Evolutionary conservation across 495 filamentous ascomycete species (phyloP).

Genomic region (Aspergillus kassunensis): DNA sequence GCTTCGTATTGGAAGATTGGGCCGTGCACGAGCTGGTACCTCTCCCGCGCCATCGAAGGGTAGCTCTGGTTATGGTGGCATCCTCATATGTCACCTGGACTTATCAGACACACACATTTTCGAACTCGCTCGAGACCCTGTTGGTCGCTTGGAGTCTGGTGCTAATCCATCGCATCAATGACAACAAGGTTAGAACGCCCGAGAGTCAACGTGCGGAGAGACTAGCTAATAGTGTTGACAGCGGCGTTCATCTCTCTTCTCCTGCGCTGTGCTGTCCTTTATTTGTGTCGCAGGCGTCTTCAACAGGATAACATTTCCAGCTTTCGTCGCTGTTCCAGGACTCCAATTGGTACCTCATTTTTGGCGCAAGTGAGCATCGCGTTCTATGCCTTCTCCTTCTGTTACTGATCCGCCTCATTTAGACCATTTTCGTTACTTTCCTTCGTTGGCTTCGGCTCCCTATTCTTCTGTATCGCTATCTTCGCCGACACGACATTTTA

Average conservation of each 20-base stretch:
- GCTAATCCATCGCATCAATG: conserved; percentile 77
- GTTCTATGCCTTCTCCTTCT: not conserved
- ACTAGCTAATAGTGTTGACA: conserved; percentile 31
- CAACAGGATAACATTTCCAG: conserved; percentile 95
- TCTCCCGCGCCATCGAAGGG: conserved; percentile 64
- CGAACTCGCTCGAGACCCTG: conserved; percentile 93
- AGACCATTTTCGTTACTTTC: conserved; percentile 68
- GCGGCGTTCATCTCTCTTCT: conserved; percentile 69
- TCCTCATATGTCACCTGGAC: conserved; percentile 99
- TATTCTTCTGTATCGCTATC: conserved; percentile 69
- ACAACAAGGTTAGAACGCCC: conserved; percentile 57
- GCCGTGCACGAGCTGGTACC: conserved; percentile 86
- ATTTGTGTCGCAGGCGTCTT: conserved; percentile 82
- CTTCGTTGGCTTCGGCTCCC: conserved; percentile 53
- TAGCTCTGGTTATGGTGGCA: conserved; percentile 74
- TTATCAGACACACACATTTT: conserved; percentile 97
- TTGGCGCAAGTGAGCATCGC: conserved; percentile 60
- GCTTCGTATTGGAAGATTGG: conserved; percentile 97
- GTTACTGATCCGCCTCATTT: conserved; percentile 13
- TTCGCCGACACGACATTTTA: conserved; percentile 83
- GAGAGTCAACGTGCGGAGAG: not conserved
- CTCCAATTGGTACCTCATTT: conserved; percentile 83
- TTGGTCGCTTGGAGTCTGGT: conserved; percentile 88
- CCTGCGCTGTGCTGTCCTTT: conserved; percentile 71
- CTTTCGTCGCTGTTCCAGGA: conserved; percentile 77